Conservation (phyloP, 2,329 filamentous ascomycete genomes). For the Trichophyton simii region DNA sequence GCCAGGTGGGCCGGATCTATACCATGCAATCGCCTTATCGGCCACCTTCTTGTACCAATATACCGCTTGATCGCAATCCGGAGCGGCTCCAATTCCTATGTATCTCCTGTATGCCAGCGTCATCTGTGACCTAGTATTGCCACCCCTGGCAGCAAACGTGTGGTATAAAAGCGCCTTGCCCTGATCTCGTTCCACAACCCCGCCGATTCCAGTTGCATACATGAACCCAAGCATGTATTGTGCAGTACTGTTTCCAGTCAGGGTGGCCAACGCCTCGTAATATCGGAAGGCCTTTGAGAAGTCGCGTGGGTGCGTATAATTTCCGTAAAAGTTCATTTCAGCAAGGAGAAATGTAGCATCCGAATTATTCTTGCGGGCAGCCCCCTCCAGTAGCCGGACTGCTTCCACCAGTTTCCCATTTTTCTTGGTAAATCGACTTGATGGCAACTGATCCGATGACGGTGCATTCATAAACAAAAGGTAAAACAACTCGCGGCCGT, state of each 20-base stretch:
- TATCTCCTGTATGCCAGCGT: conserved; percentile 78
- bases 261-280: conserved; percentile 64
- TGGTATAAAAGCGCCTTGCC: conserved; percentile 88
- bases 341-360: conserved; percentile 84
- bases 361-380: conserved; percentile 45
- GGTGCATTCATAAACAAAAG: conserved; percentile 54
- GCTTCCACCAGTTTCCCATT: conserved; percentile 41
- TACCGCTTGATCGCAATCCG: conserved; percentile 72
- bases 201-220: conserved; percentile 84
- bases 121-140: conserved; percentile 82
- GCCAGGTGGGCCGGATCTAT: conserved; percentile 78
- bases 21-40: conserved; percentile 81
- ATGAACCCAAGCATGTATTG: conserved; percentile 94
- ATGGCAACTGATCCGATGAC: conserved; percentile 31
- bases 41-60: conserved; percentile 88
- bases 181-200: conserved; percentile 70
- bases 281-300: conserved; percentile 66
- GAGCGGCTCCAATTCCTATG: conserved; percentile 69
- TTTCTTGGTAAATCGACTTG: conserved; percentile 24
- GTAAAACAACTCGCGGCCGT: conserved; percentile 50
- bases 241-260: conserved; percentile 77
- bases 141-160: conserved; percentile 76
- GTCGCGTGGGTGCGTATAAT: conserved; percentile 75
- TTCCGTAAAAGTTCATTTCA: conserved; percentile 94
- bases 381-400: conserved; percentile 46